These are phyloP conservation scores for Cyclostephanos tholiformis DNA, from an alignment of 108 stramenopile genomes.

Conservation along the genomic window DNA sequence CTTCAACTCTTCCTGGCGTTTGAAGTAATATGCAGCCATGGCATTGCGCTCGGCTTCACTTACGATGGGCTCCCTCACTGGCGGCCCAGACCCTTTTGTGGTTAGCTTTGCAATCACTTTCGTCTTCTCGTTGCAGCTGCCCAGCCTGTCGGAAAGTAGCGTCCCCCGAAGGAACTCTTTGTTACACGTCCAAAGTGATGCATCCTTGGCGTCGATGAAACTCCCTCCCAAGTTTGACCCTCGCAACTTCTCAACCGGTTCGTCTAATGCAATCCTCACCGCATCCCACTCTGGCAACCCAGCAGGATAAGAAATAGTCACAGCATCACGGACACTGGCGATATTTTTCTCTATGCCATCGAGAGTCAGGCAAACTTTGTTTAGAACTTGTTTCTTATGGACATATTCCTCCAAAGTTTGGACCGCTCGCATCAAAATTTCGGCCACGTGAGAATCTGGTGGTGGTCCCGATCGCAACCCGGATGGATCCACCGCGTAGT, in stretches of 20 bases:
- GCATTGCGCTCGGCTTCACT: conserved; percentile 90
- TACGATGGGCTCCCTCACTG: conserved; percentile 81
- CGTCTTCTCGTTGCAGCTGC: conserved; percentile 86
- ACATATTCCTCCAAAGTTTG: conserved; percentile 53
- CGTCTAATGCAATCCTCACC: conserved; percentile 62
- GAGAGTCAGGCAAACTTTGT: conserved; percentile 44
- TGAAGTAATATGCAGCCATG: conserved; percentile 93
- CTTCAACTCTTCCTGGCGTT: conserved; percentile 90
- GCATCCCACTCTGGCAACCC: conserved; percentile 84
- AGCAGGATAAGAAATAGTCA: conserved; percentile 81
- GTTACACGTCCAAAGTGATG: conserved; percentile 82
- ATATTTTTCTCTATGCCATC: conserved; percentile 70
- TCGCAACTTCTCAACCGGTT: conserved; percentile 28
- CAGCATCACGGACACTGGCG: conserved; percentile 73
- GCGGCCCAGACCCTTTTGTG: conserved; percentile 71
- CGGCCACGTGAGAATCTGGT: conserved; percentile 55
- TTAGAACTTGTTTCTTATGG: conserved; percentile 51
- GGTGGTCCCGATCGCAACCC: conserved; percentile 70
- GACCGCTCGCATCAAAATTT: conserved; percentile 62
- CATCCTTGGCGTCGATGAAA: conserved; percentile 64
- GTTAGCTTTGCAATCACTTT: conserved; percentile 83
- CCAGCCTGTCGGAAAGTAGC: conserved; percentile 63
- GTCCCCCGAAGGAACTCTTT: conserved; percentile 77
- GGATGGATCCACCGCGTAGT: conserved; percentile 62
- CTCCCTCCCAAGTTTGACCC: conserved; percentile 27